Evolutionary conservation across 805 yeast species (phyloP), one percentile per base, ranked within the genome.

Genomic region (Suhomyces vadensis): DNA sequence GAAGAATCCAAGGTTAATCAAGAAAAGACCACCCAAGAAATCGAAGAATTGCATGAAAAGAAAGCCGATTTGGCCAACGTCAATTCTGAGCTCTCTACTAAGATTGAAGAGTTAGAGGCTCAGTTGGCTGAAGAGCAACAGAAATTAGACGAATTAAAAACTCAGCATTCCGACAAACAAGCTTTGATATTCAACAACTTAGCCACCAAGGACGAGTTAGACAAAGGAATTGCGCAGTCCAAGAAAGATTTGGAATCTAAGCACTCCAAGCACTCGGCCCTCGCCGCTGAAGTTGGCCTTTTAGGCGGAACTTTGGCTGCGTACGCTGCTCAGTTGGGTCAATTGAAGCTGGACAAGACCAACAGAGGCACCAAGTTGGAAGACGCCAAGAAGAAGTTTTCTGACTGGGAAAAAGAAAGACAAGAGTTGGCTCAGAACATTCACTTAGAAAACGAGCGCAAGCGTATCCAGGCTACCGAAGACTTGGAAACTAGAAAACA

Each of bases 371-470:
- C 47, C 1, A 67, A 76, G 51, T 67, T 74, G 44, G 53, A 50
- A 16, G 69, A 63, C 6, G 82, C 82, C 14, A 62, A 69, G 50
- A 56, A 69, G 35, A 61, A 75, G 37, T 63, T 56, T 41, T 43
- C 52, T 21, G 59, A 58, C 16, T 79, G 83, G 83, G 68, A 71
- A 48, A 53, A 53, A 4, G 81, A 78, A 48, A 67, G 68, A 58
- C 64, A 67, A 37, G 67, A 59, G n/a, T 57, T 75, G 37, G 72
- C 74, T n/a, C 62, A 58, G 35, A 55, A 64, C 35, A 59, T 64
- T 22, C 67, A 67, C 4, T 59, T 56, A 41, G 71, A 61, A 17
- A 69, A 67, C 43, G 67, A 61, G 52, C 52, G 73, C 51, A 54
- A 62, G 55, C 62, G 74, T 46, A 40, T 52, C 8, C 60, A 71